These are phyloP conservation scores for Carex myosuroides DNA, from an alignment of 176 grass and related monocot genomes.

Conservation along the genomic window DNA sequence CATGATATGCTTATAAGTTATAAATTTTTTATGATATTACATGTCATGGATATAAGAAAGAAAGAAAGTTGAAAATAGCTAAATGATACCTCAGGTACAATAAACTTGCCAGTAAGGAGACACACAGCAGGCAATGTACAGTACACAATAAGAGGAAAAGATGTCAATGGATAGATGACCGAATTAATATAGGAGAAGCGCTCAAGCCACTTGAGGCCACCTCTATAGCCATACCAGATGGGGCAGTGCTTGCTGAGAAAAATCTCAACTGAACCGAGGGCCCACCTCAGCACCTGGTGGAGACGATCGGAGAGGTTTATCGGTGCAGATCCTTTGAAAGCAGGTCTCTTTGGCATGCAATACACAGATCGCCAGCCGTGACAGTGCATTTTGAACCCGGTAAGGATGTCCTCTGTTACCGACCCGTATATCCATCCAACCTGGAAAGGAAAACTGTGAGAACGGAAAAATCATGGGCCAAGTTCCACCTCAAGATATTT, in stretches of 20 bases:
- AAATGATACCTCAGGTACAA: conserved; percentile 39
- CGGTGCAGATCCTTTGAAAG: conserved; percentile 47
- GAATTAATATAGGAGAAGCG: conserved; percentile 46
- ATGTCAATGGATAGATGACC: conserved; percentile 48
- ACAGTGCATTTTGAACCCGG: conserved; percentile 51
- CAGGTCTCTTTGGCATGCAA: conserved; percentile 42
- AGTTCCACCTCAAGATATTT: background rate
- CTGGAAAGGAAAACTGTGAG: conserved; percentile 7
- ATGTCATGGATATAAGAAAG: background rate
- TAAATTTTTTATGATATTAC: background rate
- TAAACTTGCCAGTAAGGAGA: conserved; percentile 44
- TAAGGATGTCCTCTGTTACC: conserved; percentile 43
- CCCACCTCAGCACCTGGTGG: conserved; percentile 47
- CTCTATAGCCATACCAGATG: conserved; percentile 47
- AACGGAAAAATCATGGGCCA: background rate
- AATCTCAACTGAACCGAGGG: conserved; percentile 47
- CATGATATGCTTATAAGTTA: too few species aligned
- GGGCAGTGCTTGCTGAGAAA: conserved; percentile 59
- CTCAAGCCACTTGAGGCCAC: conserved; percentile 42
- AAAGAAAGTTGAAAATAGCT: background rate
- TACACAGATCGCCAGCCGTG: conserved; percentile 54
- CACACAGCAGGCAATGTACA: conserved; percentile 46
- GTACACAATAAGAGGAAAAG: conserved; percentile 41
- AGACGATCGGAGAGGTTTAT: conserved; percentile 49
- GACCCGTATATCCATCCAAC: conserved; percentile 56